Evolutionary conservation across 1,139 yeast genomes (phyloP), one percentile per base, ranked within the genome.

Genomic region (Candida neerlandica): DNA sequence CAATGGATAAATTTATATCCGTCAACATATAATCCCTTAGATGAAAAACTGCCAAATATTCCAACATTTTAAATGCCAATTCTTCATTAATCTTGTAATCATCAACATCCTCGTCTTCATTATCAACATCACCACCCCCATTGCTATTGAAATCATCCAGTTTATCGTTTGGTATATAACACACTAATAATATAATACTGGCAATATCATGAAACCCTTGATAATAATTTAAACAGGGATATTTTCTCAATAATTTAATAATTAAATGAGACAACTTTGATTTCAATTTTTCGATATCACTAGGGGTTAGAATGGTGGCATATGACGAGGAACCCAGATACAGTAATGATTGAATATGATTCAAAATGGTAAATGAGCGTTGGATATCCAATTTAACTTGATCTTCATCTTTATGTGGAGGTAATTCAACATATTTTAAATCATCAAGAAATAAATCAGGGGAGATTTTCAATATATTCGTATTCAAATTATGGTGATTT

Each of bases 151-250:
- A 40, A 18, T 41, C 44, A 30, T 41, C 44, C 37, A 41, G 44
- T 27, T 47, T 48, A 35, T 48, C 46, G 29, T 47, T 46, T 4
- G 53, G 55, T 12, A 39, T 43, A 12, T 68, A 71, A 58, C 82
- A 81, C 0, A 86, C 80, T 18, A 85, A 60, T 18, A 87, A 69
- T n/a, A 89, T 70, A 9, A 88, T 77, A 45, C 89, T 80, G 1
- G 91, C 92, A 34, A 92, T 73, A 61, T 94, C 98, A 67, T 94
- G 98, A 63, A 80, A 90, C 0, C 99, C 99, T 67, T 94, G 99
- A 63, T 90, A 94, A 65, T 94, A 94, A 51, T 81, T 73, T 42
- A 92, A 70, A 9, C 66, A 59, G 0, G 92, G 92, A 58, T 86
- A 74, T 30, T 75, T 75, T 30, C 90, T 66, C 21, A 94, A 70